Conservation (phyloP, 2,329 filamentous ascomycete species). For the Colletotrichum tanaceti region DNA sequence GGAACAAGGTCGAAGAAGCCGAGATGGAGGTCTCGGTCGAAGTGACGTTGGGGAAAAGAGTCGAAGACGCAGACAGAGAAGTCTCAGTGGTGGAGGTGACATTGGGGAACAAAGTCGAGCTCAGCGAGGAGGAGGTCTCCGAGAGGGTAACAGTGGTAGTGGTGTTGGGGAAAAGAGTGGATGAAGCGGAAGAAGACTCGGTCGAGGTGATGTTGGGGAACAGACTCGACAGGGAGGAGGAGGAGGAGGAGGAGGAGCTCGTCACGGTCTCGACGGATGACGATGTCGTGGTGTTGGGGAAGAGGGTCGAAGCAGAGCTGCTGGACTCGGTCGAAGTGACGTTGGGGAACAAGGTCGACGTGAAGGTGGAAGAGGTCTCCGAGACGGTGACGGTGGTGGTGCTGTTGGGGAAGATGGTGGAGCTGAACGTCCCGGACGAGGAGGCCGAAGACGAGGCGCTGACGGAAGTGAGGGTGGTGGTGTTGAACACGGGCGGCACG, state of each 20-base stretch:
- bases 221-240: slow-evolving; percentile 8
- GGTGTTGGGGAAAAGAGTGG: slow-evolving; percentile 8
- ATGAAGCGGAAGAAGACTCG: background rate
- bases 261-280: background rate
- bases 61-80: slow-evolving; percentile 4
- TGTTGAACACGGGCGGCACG: slow-evolving; percentile 6
- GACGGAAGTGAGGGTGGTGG: slow-evolving; percentile 6
- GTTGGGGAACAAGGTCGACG: slow-evolving; percentile 6
- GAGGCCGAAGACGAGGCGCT: background rate
- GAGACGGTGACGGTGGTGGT: background rate
- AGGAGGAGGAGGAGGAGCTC: slow-evolving; percentile 12
- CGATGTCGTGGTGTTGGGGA: slow-evolving; percentile 17
- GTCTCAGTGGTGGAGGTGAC: background rate
- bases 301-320: background rate
- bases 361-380: slow-evolving; percentile 6
- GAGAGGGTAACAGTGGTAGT: background rate
- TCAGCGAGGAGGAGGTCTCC: background rate
- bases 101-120: slow-evolving; percentile 13
- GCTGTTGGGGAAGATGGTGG: slow-evolving; percentile 16
- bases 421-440: background rate
- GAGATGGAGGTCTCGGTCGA: slow-evolving; percentile 6
- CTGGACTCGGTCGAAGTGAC: slow-evolving; percentile 1
- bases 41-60: slow-evolving; percentile 21
- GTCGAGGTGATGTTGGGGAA: slow-evolving; percentile 10
- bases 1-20: slow-evolving; percentile 11